Evolutionary conservation across 2,329 filamentous ascomycete genomes (phyloP).

Genomic region (Colletotrichum sp.): DNA sequence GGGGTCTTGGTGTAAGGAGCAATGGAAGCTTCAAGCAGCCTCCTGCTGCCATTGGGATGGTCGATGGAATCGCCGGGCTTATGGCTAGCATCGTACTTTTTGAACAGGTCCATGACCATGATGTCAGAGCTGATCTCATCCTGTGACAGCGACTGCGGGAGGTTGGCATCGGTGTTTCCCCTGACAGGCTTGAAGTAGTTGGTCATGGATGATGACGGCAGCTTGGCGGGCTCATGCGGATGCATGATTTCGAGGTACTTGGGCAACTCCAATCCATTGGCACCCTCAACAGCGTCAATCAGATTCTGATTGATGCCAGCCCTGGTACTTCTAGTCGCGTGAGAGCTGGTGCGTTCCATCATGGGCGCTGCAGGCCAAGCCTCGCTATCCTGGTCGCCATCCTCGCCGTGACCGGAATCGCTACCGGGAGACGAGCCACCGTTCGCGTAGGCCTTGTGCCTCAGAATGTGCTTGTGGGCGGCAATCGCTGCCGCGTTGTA

Average conservation of each 20-base stretch:
- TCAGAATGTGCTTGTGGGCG: conserved; percentile 65
- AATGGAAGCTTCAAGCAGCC: conserved; percentile 60
- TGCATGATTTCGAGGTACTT: conserved; percentile 63
- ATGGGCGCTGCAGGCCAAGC: conserved; percentile 52
- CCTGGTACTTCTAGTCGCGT: conserved; percentile 68
- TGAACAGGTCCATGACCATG: conserved; percentile 62
- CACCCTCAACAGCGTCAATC: conserved; percentile 64
- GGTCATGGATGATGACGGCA: conserved; percentile 61
- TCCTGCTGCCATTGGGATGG: conserved; percentile 56
- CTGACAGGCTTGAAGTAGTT: conserved; percentile 65
- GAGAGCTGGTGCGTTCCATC: conserved; percentile 70
- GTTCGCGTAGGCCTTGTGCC: conserved; percentile 57
- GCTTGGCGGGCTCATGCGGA: conserved; percentile 59
- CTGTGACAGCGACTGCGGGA: conserved; percentile 52
- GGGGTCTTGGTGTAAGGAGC: conserved; percentile 50
- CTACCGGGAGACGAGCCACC: conserved; percentile 60
- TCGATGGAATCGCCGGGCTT: conserved; percentile 63
- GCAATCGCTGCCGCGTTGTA: conserved; percentile 68
- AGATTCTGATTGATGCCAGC: conserved; percentile 60
- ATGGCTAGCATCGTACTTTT: conserved; percentile 59
- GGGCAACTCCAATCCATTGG: conserved; percentile 64
- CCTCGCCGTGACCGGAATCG: conserved; percentile 56
- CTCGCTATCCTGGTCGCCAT: conserved; percentile 53
- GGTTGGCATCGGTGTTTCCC: conserved; percentile 60
- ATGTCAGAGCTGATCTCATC: conserved; percentile 62